These are phyloP conservation scores for Zymoseptoria crescenta DNA, from an alignment of 2,329 filamentous ascomycete genomes.

Conservation along the genomic window DNA sequence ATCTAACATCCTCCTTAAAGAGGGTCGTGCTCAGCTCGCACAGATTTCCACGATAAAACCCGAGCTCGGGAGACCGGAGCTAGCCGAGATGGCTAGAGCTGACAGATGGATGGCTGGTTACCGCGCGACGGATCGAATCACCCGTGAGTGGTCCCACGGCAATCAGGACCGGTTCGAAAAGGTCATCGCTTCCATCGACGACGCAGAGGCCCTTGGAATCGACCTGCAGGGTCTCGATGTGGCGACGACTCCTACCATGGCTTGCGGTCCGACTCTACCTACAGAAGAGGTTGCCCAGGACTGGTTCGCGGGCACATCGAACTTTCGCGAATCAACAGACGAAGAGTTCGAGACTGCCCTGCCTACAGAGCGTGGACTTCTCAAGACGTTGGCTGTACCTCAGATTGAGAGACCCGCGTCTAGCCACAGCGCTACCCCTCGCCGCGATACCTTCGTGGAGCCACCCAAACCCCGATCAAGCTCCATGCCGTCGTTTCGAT, in stretches of 20 bases:
- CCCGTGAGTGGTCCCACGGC: not conserved
- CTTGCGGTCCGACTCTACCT: not conserved
- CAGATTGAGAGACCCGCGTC: not conserved
- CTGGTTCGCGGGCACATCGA: not conserved
- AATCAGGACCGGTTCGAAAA: conserved; percentile 5
- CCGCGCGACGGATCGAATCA: not conserved
- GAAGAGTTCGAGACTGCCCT: not conserved
- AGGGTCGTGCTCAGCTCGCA: conserved; percentile 8
- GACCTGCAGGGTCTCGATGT: not conserved
- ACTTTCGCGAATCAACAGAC: not conserved
- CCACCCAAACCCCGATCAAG: not conserved
- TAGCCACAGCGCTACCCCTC: not conserved
- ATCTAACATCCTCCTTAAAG: conserved; percentile 3
- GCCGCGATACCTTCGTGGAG: not conserved
- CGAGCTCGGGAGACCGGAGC: conserved; percentile 8
- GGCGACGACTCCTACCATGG: not conserved
- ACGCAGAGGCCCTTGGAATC: not conserved
- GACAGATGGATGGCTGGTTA: conserved; percentile 6
- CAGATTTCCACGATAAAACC: conserved; percentile 1
- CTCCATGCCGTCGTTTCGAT: not conserved
- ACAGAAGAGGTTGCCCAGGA: not conserved
- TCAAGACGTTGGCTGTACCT: not conserved
- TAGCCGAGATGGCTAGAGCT: conserved; percentile 4
- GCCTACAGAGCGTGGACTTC: not conserved
- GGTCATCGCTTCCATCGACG: conserved; percentile 4